Evolutionary conservation across 108 stramenopile genomes (phyloP).

Genomic region (Bacterosira constricta): DNA sequence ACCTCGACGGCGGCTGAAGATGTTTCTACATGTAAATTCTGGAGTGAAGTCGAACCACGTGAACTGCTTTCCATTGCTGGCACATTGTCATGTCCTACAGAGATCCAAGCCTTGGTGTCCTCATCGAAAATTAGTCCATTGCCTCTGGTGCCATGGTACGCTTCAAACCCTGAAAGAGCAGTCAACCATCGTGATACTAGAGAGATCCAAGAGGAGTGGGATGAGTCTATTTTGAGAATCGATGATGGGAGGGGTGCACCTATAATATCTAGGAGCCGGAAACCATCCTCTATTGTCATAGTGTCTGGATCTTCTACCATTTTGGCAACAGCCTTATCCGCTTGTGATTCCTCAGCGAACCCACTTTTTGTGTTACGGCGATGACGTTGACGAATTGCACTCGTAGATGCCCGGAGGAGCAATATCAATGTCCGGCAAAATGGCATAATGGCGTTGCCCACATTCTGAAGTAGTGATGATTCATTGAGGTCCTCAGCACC

Average conservation of each 20-base stretch:
- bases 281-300: constrained; percentile 78
- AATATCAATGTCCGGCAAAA: constrained; percentile 78
- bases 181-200: constrained; percentile 71
- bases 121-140: constrained; percentile 45
- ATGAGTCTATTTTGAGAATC: constrained; percentile 34
- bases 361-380: constrained; percentile 24
- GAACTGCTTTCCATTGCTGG: background rate
- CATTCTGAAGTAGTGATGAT: constrained; percentile 48
- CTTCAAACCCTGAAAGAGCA: constrained; percentile 55
- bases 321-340: constrained; percentile 43
- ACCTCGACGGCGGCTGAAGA: constrained; percentile 47
- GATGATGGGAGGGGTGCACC: constrained; percentile 74
- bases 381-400: constrained; percentile 54
- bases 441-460: constrained; percentile 78
- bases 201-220: constrained; percentile 47
- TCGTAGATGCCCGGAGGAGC: constrained; percentile 70
- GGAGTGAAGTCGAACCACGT: constrained; percentile 2
- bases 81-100: background rate
- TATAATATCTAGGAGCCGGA: constrained; percentile 66
- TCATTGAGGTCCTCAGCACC: constrained; percentile 23
- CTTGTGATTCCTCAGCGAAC: constrained; percentile 2
- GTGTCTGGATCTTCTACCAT: constrained; percentile 57
- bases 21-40: constrained; percentile 47
- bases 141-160: constrained; percentile 81
- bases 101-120: constrained; percentile 30